Evolutionary conservation across 2,329 filamentous ascomycete species (phyloP).

Genomic region (Claviceps sp.): DNA sequence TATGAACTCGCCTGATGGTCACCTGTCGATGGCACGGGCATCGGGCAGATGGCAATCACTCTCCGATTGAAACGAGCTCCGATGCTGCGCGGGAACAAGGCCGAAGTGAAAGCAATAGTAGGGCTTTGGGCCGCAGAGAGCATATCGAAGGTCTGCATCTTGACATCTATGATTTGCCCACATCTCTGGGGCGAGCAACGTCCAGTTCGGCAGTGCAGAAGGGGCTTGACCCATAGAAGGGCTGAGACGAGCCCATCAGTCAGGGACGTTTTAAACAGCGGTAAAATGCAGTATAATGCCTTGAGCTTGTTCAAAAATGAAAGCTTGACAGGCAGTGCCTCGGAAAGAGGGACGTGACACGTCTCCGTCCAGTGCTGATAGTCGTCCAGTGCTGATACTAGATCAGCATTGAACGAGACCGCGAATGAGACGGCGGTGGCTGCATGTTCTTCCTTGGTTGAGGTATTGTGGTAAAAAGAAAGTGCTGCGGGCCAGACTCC

Average conservation of each 20-base stretch:
- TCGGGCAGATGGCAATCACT: conserved; percentile 16
- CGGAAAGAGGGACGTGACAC: conserved; percentile 41
- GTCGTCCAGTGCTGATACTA: conserved; percentile 37
- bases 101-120: conserved; percentile 72
- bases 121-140: conserved; percentile 60
- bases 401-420: conserved; percentile 48
- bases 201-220: conserved; percentile 34
- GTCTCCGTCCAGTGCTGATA: conserved; percentile 64
- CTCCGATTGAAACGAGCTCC: conserved; percentile 28
- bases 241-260: conserved; percentile 64
- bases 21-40: conserved; percentile 28
- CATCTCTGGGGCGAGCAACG: conserved; percentile 11
- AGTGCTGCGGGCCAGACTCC: conserved; percentile 65
- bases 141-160: conserved; percentile 52
- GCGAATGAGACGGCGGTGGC: conserved; percentile 41
- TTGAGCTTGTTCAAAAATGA: conserved; percentile 59
- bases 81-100: conserved; percentile 42
- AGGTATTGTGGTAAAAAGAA: conserved; percentile 62
- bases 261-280: conserved; percentile 62
- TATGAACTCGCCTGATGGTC: conserved; percentile 21
- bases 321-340: conserved; percentile 46
- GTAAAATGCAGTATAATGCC: conserved; percentile 53
- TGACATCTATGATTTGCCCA: conserved; percentile 25
- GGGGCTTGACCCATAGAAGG: conserved; percentile 55
- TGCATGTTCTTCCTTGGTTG: conserved; percentile 26